phyloP scores from a whole-genome alignment of 2,329 filamentous ascomycete genomes.

The Apiospora kogelbergensis region DNA sequence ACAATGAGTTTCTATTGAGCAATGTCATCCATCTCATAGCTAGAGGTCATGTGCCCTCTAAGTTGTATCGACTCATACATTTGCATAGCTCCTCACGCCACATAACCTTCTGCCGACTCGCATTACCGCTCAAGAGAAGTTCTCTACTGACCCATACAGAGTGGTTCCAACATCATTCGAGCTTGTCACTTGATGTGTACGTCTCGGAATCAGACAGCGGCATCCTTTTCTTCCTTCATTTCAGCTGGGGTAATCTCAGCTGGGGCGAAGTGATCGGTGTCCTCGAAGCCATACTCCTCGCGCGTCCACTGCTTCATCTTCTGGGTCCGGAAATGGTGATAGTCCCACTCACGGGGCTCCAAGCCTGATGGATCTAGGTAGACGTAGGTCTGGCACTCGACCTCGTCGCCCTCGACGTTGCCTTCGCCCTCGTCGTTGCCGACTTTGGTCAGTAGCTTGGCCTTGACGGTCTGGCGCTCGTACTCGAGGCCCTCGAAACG shows the following conservation, averaged over 20 bases:
- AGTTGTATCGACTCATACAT: not conserved
- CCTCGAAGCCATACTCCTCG: constrained; percentile 47
- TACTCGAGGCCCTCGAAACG: constrained; percentile 74
- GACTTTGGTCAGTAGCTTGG: constrained; percentile 32
- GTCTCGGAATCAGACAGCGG: constrained; percentile 17
- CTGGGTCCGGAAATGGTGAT: constrained; percentile 75
- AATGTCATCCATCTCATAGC: not conserved
- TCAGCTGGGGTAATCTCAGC: constrained; percentile 20
- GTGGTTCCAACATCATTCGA: too few relatives aligned
- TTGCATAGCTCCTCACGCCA: not conserved
- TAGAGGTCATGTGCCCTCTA: not conserved
- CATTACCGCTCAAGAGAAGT: not conserved
- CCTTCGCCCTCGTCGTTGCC: constrained; percentile 6
- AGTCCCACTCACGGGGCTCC: constrained; percentile 83
- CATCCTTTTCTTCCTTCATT: constrained; percentile 22
- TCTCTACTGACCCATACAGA: not conserved
- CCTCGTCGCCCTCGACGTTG: constrained; percentile 37
- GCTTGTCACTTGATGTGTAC: constrained; percentile 19
- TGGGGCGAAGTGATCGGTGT: constrained; percentile 27
- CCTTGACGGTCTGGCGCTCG: constrained; percentile 34
- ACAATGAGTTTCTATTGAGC: not conserved
- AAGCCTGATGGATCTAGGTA: constrained; percentile 53
- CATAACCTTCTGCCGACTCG: not conserved
- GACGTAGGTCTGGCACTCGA: constrained; percentile 64
- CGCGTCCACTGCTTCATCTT: constrained; percentile 61